Evolutionary conservation across 1,139 yeast genomes (phyloP).

Genomic region (Debaryomyces psychrophilus): DNA sequence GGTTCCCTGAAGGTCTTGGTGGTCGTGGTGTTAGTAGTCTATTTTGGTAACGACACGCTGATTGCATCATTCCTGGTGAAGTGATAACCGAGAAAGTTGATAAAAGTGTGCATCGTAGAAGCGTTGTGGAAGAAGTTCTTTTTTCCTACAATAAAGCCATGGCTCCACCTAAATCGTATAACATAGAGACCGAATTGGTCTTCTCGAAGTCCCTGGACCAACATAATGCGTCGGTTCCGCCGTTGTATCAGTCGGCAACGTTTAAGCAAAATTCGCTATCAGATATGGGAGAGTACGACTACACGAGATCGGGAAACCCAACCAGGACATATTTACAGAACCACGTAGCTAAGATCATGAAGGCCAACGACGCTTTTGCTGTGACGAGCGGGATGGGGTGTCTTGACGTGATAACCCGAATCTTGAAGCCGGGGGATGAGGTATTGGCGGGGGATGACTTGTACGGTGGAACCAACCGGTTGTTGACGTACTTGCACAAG

Average conservation of each 20-base stretch:
- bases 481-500: conserved; percentile 70
- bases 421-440: conserved; percentile 76
- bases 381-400: conserved; percentile 95
- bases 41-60: conserved; percentile 1
- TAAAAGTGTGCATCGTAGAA: conserved; percentile 3
- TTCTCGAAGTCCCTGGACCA: conserved; percentile 68
- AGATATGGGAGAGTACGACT: conserved; percentile 85
- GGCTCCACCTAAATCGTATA: conserved; percentile 39
- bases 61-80: conserved; percentile 15
- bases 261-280: conserved; percentile 79
- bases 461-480: conserved; percentile 89
- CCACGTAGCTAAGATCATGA: conserved; percentile 77
- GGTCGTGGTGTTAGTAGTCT: background rate
- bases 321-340: conserved; percentile 80
- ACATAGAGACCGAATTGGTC: conserved; percentile 76
- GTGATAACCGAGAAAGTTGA: conserved; percentile 2
- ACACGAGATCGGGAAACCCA: conserved; percentile 94
- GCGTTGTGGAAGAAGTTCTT: background rate
- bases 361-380: conserved; percentile 72
- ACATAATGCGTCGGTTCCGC: conserved; percentile 81
- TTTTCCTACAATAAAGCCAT: conserved; percentile 12
- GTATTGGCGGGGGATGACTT: conserved; percentile 92
- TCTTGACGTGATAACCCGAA: conserved; percentile 76
- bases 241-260: conserved; percentile 90
- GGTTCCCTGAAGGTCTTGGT: no score